These are phyloP conservation scores for Zoysia pacifica DNA, from an alignment of 176 grass and related monocot species.

Conservation along the genomic window DNA sequence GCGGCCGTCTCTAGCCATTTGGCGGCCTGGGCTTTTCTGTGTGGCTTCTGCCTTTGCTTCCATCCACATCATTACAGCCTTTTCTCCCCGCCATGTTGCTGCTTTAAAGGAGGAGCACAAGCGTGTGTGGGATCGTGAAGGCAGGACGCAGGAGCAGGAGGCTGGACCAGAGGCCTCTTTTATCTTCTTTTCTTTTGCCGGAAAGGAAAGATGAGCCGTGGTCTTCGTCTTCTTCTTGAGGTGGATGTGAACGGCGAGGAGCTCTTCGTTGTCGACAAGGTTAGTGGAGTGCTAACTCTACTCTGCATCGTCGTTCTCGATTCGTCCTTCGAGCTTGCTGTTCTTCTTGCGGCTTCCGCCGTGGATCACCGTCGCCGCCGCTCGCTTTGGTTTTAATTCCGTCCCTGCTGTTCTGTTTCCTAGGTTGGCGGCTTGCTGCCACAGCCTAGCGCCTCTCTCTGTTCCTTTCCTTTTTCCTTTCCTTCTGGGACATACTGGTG, in stretches of 20 bases:
- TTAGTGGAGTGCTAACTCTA: background rate
- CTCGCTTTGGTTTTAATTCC: background rate
- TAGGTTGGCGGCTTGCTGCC: constrained; percentile 24
- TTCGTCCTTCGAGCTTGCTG: background rate
- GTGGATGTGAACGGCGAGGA: constrained; percentile 84
- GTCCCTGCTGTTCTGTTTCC: background rate
- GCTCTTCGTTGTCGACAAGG: constrained; percentile 86
- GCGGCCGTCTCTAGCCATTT: no score
- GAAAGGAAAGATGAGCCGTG: constrained; percentile 53
- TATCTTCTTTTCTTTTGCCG: background rate
- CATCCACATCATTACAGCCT: no score
- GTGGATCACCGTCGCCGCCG: constrained; percentile 21
- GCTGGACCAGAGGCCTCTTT: background rate
- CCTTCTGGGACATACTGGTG: background rate
- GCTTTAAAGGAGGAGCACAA: no score
- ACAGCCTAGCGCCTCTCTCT: constrained; percentile 6
- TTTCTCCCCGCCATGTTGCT: no score
- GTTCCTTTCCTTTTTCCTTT: background rate
- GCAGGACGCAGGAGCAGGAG: no score
- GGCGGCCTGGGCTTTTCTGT: no score
- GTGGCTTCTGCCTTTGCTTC: no score
- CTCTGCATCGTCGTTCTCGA: background rate
- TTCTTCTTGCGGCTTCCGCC: background rate
- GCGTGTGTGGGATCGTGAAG: no score
- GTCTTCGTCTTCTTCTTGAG: constrained; percentile 50